Base-by-base conservation (phyloP, 257 asterid genomes). In the Penstemon barbatus region DNA sequence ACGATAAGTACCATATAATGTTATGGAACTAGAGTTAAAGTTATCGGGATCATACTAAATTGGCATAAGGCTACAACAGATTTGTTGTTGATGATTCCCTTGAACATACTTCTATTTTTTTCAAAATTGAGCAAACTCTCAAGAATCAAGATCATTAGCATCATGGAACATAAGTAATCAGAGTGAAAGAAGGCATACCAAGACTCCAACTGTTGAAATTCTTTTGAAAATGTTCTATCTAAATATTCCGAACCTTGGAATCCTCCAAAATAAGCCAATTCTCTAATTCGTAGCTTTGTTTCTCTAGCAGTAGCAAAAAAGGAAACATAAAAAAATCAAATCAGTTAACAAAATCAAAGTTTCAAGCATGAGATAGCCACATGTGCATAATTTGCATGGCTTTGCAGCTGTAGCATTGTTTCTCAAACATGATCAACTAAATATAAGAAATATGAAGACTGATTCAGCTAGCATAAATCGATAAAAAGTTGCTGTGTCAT, bases 261-360 rank as follows among this genome's bases (percentile, higher is more conserved):
- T 46, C 99, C 99, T 73, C 99, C 97, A 76, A 94, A 88, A 74
- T 70, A 84, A 77, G 79, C 78, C 81, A 94, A 80, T 72, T 94
- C 96, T 69, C 37, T 69, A 51, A 85, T 83, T 71, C 86, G 86
- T 77, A 82, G 79, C 87, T 80, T 77, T 66, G 87, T 89, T 77
- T 86, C 92, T 85, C 99, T 93, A 80, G 70, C 10, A 19, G 45
- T 51, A 56, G 38, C n/a, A 75, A 59, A 78, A 64, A 51, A 70
- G 40, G 43, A 58, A 61, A 60, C 68, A 44, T 54, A 58, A 57
- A 50, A 37, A 61, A 58, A 70, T 72, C 55, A 76, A 69, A 64
- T 57, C 57, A 57, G 53, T 36, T 38, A 41, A 44, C 39, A 13
- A 63, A 39, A 64, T 56, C 52, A 62, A 9, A 7, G 9, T 57